Evolutionary conservation across 1,284 basidiomycete species (phyloP).

Genomic region (Leccinum fuscescens): DNA sequence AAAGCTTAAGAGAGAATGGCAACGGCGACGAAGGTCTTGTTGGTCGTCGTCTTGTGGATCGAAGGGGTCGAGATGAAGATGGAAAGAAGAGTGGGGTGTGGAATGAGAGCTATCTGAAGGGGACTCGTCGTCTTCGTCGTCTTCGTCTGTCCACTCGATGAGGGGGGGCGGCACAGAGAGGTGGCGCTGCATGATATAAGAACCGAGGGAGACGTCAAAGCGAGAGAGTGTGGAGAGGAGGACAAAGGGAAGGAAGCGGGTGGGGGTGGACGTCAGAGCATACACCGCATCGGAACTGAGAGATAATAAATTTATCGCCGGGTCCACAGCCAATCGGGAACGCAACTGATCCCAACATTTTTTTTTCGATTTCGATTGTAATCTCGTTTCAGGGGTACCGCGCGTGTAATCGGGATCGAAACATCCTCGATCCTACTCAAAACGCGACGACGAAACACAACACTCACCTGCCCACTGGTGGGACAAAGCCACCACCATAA

Average conservation of each 20-base stretch:
- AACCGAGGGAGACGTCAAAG: constrained; percentile 21
- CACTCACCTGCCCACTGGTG: not conserved
- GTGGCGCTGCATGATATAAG: constrained; percentile 25
- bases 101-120: constrained; percentile 15
- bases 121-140: constrained; percentile 11
- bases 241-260: constrained; percentile 27
- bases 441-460: not conserved
- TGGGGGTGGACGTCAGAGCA: not conserved
- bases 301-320: constrained; percentile 17
- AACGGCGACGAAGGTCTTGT: constrained; percentile 12
- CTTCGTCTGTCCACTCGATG: constrained; percentile 14
- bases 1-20: constrained; percentile 24
- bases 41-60: constrained; percentile 1
- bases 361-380: not conserved
- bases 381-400: not conserved
- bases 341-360: constrained; percentile 6
- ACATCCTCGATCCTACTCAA: not conserved
- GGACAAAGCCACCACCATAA: constrained; percentile 18
- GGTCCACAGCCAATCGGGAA: not conserved
- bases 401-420: not conserved
- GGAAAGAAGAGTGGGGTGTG: constrained; percentile 27
- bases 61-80: constrained; percentile 6
- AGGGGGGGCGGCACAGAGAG: constrained; percentile 13
- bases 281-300: constrained; percentile 16
- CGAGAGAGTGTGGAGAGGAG: not conserved